Evolutionary conservation across 257 asterid genomes (phyloP), one percentile per base, ranked within the genome.

Genomic region (Cordia subcordata): DNA sequence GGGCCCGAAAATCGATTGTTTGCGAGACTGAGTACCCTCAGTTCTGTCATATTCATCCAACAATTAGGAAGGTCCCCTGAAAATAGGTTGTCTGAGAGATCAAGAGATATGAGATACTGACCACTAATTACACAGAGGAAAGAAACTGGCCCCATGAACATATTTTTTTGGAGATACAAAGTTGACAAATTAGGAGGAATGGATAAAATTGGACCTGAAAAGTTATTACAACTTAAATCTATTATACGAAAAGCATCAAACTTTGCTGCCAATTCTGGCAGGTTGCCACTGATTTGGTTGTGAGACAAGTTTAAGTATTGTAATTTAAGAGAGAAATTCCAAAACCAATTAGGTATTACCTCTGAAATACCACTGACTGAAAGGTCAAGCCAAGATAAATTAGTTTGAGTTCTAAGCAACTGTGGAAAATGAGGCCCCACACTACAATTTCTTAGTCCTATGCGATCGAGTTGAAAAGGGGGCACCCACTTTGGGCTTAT

Each of bases 401-500:
- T 19, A 1, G 14, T 53, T 16, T 66, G 79, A 46, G 58, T 72
- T 52, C 16, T 61, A 22, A 75, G 33, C 84, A 81, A 75, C 20
- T 49, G 11, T 0, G 79, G 84, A 45, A 78, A 78, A 58, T 11
- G 58, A 22, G 67, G 64, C 5, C 82, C 79, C 39, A 70, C 5
- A 12, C 56, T 50, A 62, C 77, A 73, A 38, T 21, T 14, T 13
- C 33, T 49, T 15, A 77, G 59, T 0, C 0, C 3, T 49, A 77
- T 8, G 10, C 0, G 0, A 14, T 32, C 5, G 22, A 77, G 22
- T 2, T 70, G 64, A 18, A 73, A 73, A 62, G 69, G 67, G 50
- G 79, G 79, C 44, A 14, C 16, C 82, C 80, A 73, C 14, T 56
- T 39, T 0, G 47, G 20, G 49, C 57, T 42, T 3, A 54, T 15